Percentiles rank a stretch among this genome's conserved stretches.
Conservation (phyloP, 306 rosid genomes). For the Cicer judaicum region DNA sequence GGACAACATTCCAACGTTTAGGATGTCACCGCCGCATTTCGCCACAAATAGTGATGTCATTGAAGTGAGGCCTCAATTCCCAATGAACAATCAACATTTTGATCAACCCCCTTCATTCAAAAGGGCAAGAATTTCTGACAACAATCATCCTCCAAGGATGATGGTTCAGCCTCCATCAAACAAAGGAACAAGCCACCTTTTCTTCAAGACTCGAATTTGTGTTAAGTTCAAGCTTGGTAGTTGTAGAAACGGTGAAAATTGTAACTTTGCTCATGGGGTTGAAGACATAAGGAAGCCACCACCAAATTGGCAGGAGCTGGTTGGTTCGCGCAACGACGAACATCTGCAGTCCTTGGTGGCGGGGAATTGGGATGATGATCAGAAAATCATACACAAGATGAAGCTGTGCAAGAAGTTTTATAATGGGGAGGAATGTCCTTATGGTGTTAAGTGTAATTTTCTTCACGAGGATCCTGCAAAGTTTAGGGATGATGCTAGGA, state of each 20-base stretch:
- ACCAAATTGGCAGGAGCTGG: conserved; percentile 94
- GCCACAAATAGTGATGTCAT: conserved; percentile 57
- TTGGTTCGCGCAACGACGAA: conserved; percentile 63
- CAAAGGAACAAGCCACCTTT: conserved; percentile 67
- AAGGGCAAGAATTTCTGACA: conserved; percentile 66
- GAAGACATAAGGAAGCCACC: conserved; percentile 92
- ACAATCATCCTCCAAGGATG: conserved; percentile 45
- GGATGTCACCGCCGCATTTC: conserved; percentile 54
- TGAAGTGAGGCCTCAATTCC: conserved; percentile 63
- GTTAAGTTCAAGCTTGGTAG: conserved; percentile 68
- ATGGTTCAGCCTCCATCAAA: conserved; percentile 49
- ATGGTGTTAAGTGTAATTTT: conserved; percentile 88
- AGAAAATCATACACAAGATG: conserved; percentile 85
- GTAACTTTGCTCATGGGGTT: conserved; percentile 93
- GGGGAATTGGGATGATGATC: conserved; percentile 84
- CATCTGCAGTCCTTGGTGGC: conserved; percentile 38
- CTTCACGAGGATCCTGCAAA: conserved; percentile 88
- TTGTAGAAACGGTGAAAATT: conserved; percentile 83
- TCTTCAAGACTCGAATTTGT: conserved; percentile 91
- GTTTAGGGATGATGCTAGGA: conserved; percentile 73
- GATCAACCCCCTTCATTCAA: conserved; percentile 56
- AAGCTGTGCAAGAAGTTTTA: conserved; percentile 91
- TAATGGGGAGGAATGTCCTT: conserved; percentile 92
- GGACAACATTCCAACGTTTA: conserved; percentile 53
- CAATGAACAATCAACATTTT: conserved; percentile 48